phyloP scores from a whole-genome alignment of 2,329 filamentous ascomycete genomes.

The Aureobasidium melanogenum region DNA sequence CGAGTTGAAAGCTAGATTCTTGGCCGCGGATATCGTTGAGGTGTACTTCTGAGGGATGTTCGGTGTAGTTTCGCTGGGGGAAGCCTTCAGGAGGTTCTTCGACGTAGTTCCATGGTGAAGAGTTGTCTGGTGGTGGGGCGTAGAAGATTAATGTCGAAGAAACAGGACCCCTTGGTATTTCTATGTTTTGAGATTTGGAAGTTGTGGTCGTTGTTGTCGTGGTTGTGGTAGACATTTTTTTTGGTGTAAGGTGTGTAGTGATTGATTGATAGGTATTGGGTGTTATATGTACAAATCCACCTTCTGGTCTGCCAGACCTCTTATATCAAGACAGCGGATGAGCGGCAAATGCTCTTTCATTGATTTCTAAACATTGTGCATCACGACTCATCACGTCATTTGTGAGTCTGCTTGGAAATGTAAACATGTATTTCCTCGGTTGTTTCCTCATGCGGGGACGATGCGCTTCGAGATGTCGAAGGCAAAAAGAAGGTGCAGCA shows the following conservation, averaged over 20 bases:
- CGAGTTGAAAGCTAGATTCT: constrained; percentile 58
- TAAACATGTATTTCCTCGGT: neutral
- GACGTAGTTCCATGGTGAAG: constrained; percentile 50
- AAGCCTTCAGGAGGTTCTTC: constrained; percentile 52
- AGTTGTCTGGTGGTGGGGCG: constrained; percentile 49
- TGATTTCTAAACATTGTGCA: constrained; percentile 5
- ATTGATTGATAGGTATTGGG: neutral
- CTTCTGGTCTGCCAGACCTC: neutral
- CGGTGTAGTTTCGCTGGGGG: constrained; percentile 57
- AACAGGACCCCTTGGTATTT: constrained; percentile 49
- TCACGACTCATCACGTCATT: neutral
- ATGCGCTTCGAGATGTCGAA: neutral
- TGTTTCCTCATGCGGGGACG: neutral
- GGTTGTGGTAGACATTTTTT: constrained; percentile 5
- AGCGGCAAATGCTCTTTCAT: neutral
- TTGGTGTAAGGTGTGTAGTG: neutral
- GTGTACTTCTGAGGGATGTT: constrained; percentile 41
- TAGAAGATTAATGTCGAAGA: constrained; percentile 59
- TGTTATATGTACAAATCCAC: neutral
- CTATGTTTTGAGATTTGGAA: constrained; percentile 6
- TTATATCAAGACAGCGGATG: neutral
- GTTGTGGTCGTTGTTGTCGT: neutral
- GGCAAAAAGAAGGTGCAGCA: neutral
- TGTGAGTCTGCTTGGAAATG: neutral
- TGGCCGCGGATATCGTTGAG: constrained; percentile 67